Evolutionary conservation across 2,329 filamentous ascomycete genomes (phyloP), one percentile per base, ranked within the genome.

Genomic region (Penicillium sp.): DNA sequence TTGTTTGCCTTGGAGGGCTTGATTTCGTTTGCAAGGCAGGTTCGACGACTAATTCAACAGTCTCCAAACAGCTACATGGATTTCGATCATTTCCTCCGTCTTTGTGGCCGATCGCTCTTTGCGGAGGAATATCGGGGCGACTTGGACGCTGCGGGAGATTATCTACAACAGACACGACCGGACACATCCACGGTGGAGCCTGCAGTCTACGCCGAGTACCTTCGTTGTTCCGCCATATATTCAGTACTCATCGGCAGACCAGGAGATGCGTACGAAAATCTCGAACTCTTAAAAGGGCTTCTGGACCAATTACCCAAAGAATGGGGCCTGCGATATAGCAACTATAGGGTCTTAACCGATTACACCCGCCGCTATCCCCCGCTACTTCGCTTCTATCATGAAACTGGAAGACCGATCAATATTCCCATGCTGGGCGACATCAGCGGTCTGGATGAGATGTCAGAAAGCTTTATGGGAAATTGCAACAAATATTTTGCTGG

Each of bases 241-340:
- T 61, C 47, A 14, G 58, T 65, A 31, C 51, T 69, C 20, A 61
- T 50, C 14, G 67, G 67, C 25, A 62, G 60, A 22, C 55, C 66
- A 12, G 39, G 54, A 28, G 57, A 68, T 37, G 64, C 66, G 12
- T 68, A 65, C 54, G 15, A 50, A 11, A 55, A 56, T 14, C 54
- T 69, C 1, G 43, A 43, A 1, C 20, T 54, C 5, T 45, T 67
- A 1, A 47, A 66, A 22, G 45, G 14, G 2, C 31, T 66, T 20
- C 59, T 69, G 2, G 57, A 58, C 15, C 34, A 58, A 41, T 17
- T 66, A 37, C 42, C 64, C 10, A 55, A 57, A 51, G 65, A 67
- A 63, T 69, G 67, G 67, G 67, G 67, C n/a, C 38, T 67, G 41
- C 63, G 66, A 17, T 68, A 66, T 45, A 60, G 63, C 8, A 64